Evolutionary conservation across 805 yeast genomes (phyloP).

Genomic region (Saccharomycopsis sp.): DNA sequence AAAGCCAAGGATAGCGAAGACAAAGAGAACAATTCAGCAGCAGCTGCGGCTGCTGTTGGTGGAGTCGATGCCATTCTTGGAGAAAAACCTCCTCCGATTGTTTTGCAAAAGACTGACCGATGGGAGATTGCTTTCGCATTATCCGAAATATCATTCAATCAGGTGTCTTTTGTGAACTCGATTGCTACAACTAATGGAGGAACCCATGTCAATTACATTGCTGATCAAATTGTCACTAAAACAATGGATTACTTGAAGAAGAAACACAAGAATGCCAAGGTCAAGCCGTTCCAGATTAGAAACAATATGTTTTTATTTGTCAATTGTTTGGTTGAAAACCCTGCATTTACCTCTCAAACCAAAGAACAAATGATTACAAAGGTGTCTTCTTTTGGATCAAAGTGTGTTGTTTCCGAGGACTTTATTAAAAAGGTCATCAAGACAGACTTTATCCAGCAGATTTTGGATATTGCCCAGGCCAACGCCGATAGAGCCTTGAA

Average conservation of each 20-base stretch:
- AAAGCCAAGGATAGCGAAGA: constrained; percentile 34
- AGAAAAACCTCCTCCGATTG: constrained; percentile 49
- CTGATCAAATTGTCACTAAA: constrained; percentile 79
- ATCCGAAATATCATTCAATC: constrained; percentile 84
- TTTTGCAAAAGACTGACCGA: constrained; percentile 77
- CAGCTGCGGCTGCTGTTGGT: background rate
- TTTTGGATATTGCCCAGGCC: constrained; percentile 75
- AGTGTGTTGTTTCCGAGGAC: constrained; percentile 66
- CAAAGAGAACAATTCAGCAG: background rate
- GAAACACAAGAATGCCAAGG: constrained; percentile 55
- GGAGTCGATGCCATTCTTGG: constrained; percentile 34
- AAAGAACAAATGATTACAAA: constrained; percentile 93
- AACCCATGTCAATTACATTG: constrained; percentile 80
- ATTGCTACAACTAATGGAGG: constrained; percentile 98
- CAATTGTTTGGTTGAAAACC: constrained; percentile 90
- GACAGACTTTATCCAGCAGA: constrained; percentile 63
- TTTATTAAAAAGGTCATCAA: constrained; percentile 68
- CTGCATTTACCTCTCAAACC: constrained; percentile 96
- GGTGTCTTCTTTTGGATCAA: constrained; percentile 84
- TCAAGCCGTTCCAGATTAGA: constrained; percentile 83
- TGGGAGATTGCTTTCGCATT: constrained; percentile 97
- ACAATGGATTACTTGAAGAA: constrained; percentile 68
- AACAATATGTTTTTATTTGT: constrained; percentile 86
- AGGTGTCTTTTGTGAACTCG: constrained; percentile 93
- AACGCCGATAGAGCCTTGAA: constrained; percentile 84